Base-by-base conservation (phyloP, 2,329 filamentous ascomycete species). In the Fusarium bactridioides region DNA sequence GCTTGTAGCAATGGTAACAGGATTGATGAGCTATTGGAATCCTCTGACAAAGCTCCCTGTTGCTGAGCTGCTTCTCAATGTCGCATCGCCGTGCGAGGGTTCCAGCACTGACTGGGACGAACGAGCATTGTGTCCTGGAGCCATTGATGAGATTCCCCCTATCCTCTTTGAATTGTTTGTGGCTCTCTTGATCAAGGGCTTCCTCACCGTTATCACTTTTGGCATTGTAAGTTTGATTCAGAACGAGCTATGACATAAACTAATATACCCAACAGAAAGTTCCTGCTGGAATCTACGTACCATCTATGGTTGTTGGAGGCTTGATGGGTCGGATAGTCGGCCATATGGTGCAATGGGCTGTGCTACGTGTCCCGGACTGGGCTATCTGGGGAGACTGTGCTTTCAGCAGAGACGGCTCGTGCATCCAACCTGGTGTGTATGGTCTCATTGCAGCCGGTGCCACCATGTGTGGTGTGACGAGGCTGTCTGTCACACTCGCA, bases 221-320 rank as follows among this genome's bases (percentile, higher is more conserved):
- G 95, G 95, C 31, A 95, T 98, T 74, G 88, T 89, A 82, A 81
- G 88, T 86, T 15, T 33, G 23, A 21, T 10, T 9, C 10, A 16
- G 25, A 23, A 19, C 37, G 21, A 5, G 43, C n/a, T n/a, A 19
- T 56, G 45, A 18, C 25, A 21, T 38, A 21, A 41, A 66, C 77
- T 79, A 55, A 80, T 64, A n/a, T 10, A 5, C 21, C 25, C 23
- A 12, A 54, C 79, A 89, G 86, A 98, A 98, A 86, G 91, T 98
- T 1, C 96, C 96, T 15, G 94, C 95, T 2, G 96, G 96, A 71
- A 98, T 99, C 75, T 99, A 99, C 77, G 95, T 99, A 4, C 96
- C 96, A 7, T 98, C 95, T 76, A 99, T 99, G 96, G 96, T 98
- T 33, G 94, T 98, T 23, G 96, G 96, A 72, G 96, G 96, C 78